Evolutionary conservation across 495 filamentous ascomycete species (phyloP).

Genomic region (Trichoderma parareesei): DNA sequence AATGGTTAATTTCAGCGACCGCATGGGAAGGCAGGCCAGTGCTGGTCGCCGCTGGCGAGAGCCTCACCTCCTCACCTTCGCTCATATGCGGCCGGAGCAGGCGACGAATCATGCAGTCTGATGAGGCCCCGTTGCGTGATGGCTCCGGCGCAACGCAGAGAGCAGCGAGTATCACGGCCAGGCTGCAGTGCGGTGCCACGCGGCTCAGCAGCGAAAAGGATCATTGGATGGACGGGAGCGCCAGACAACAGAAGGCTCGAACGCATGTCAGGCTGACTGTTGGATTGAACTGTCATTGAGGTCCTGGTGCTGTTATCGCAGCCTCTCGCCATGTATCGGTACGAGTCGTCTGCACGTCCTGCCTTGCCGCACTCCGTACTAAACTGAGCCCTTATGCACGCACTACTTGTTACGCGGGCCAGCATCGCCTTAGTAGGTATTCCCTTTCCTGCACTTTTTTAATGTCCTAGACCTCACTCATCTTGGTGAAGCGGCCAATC

Average conservation of each 20-base stretch:
- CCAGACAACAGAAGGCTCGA: too few species aligned
- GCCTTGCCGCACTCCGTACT: background rate
- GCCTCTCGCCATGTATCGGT: background rate
- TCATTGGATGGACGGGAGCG: background rate
- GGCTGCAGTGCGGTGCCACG: background rate
- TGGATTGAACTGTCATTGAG: too few species aligned
- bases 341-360: background rate
- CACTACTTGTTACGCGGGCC: background rate
- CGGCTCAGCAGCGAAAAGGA: background rate
- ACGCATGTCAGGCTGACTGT: too few species aligned
- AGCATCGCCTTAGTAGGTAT: background rate
- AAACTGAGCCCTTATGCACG: background rate
- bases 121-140: too few species aligned
- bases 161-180: background rate
- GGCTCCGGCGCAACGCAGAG: too few species aligned
- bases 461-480: background rate
- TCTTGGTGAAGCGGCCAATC: constrained; percentile 2
- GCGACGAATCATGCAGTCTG: background rate
- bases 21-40: background rate
- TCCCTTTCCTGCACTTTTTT: background rate
- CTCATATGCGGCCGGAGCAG: background rate
- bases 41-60: background rate
- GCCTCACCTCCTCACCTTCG: background rate
- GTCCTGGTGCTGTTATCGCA: too few species aligned
- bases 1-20: constrained; percentile 1